Conservation (phyloP, 1,139 yeast genomes). For the Pichia norvegensis region DNA sequence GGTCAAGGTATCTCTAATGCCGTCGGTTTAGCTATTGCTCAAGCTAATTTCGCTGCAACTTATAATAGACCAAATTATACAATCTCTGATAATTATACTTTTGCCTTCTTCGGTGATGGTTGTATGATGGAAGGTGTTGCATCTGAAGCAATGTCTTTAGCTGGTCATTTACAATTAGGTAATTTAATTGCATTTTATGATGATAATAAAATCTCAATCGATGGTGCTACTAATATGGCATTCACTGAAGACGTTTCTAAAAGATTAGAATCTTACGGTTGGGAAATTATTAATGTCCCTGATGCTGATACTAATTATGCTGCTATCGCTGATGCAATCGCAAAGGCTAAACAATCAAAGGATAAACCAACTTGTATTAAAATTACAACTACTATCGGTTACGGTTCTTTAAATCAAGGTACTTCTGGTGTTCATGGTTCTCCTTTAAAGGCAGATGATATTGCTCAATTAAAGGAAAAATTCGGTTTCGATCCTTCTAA, state of each 20-base stretch:
- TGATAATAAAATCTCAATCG: constrained; percentile 95
- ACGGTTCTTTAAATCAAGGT: constrained; percentile 81
- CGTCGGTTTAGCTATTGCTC: constrained; percentile 95
- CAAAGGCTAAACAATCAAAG: constrained; percentile 52
- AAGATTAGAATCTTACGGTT: constrained; percentile 90
- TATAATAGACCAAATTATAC: constrained; percentile 83
- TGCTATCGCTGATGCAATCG: constrained; percentile 68
- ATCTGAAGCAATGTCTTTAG: constrained; percentile 88
- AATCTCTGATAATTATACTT: constrained; percentile 65
- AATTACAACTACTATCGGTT: constrained; percentile 89
- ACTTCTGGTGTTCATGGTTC: constrained; percentile 95
- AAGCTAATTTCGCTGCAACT: constrained; percentile 83
- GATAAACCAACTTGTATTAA: constrained; percentile 90
- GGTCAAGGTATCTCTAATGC: constrained; percentile 98
- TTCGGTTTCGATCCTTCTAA: constrained; percentile 88
- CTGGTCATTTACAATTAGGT: constrained; percentile 93
- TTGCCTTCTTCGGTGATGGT: constrained; percentile 90
- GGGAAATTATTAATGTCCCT: constrained; percentile 76
- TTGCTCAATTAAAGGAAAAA: constrained; percentile 74
- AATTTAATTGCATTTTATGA: constrained; percentile 96
- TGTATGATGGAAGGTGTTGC: constrained; percentile 99
- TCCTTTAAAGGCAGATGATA: constrained; percentile 91
- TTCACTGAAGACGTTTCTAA: constrained; percentile 89
- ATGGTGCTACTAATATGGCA: constrained; percentile 84
- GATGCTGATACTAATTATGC: constrained; percentile 77